Conservation (phyloP, 768 basidiomycete genomes). For the Suillus subluteus region DNA sequence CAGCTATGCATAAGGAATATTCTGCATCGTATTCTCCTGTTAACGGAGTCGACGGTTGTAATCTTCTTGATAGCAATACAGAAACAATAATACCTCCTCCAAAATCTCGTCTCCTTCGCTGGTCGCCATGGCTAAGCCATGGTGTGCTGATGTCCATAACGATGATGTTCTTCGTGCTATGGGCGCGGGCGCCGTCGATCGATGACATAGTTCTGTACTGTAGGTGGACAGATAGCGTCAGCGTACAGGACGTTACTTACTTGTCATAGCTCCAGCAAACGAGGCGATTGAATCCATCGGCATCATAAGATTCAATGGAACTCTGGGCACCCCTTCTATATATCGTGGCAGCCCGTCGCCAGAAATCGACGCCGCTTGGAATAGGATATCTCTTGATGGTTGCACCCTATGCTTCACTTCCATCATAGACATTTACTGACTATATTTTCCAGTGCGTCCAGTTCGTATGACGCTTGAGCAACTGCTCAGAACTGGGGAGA, state of each 20-base stretch:
- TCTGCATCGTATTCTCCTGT: no score
- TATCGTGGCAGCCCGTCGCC: conserved; percentile 14
- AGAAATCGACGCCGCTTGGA: conserved; percentile 16
- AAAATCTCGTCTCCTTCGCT: background rate
- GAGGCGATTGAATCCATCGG: background rate
- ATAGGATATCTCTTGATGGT: conserved; percentile 5
- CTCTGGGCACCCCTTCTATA: background rate
- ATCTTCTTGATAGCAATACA: no score
- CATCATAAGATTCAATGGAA: conserved; percentile 13
- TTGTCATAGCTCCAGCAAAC: conserved; percentile 11
- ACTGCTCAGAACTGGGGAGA: conserved; percentile 8
- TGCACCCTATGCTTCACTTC: background rate
- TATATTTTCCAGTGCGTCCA: conserved; percentile 4
- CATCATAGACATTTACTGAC: background rate
- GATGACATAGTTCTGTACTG: background rate
- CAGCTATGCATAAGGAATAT: no score
- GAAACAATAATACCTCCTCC: background rate
- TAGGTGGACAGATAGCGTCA: background rate
- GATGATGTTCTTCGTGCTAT: conserved; percentile 11
- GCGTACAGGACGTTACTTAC: background rate
- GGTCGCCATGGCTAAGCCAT: conserved; percentile 10
- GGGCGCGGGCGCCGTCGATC: conserved; percentile 3
- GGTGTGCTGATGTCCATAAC: conserved; percentile 5
- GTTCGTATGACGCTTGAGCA: conserved; percentile 15
- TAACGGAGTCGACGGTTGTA: no score